Evolutionary conservation across 805 yeast species (phyloP), one percentile per base, ranked within the genome.

Genomic region (Myxozyma udenii): DNA sequence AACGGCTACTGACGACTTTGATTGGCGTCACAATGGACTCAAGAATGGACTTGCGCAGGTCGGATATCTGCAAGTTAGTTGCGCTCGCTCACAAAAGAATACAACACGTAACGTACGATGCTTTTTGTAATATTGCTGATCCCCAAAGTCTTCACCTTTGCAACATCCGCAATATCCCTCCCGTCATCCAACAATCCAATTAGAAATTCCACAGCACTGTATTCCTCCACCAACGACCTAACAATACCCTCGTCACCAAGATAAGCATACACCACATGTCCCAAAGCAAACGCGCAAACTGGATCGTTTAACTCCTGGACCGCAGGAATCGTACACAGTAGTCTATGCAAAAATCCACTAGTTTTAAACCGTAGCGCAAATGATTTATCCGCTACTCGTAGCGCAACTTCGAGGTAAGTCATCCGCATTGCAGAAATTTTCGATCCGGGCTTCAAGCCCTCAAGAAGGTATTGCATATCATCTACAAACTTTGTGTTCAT

Each of bases 401-500:
- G 11, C 3, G 60, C 61, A 4, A 57, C 38, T n/a, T 54, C 60
- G 9, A 57, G 40, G 21, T 39, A 50, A 9, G 58, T 37, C 33
- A 46, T n/a, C 3, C 60, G 41, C 16, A 11, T 19, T 11, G 51
- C 38, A 4, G 60, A 42, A 4, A n/a, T 6, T 4, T 38, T 18
- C n/a, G 58, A 14, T 3, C 16, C 38, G 3, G 42, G 48, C 3
- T 25, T 22, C 4, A 58, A 39, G 4, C 61, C 60, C 7, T 60
- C 62, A 11, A 60, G 52, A 14, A 60, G 41, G 28, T 60, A 58
- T 24, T 60, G 62, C 49, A 60, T 50, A 26, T 60, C 63, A 44
- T 60, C 63, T 11, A 50, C 12, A 11, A 56, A 50, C 24, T 61
- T 58, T 9, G 55, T 44, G 23, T 60, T 58, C 19, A 40, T 41